Evolutionary conservation across 2,329 filamentous ascomycete species (phyloP).

Genomic region (Pestalotiopsis sp.): DNA sequence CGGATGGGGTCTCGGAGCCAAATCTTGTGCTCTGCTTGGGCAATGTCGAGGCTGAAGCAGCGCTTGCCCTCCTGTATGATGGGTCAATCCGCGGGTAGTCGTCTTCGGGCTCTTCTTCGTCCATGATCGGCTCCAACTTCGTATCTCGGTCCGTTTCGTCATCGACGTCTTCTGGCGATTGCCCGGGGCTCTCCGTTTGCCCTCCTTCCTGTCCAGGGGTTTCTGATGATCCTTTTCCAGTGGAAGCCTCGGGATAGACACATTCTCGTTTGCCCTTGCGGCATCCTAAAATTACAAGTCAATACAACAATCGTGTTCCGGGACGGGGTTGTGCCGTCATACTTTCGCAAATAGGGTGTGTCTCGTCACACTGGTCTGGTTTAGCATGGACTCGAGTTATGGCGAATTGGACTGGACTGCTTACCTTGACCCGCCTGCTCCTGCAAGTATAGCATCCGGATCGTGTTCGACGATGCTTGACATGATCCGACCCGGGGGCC

Average conservation of each 20-base stretch:
- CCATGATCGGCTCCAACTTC: constrained; percentile 55
- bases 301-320: constrained; percentile 1
- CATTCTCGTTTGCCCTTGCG: constrained; percentile 91
- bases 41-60: constrained; percentile 38
- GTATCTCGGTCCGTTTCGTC: constrained; percentile 43
- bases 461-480: constrained; percentile 90
- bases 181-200: constrained; percentile 52
- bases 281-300: constrained; percentile 64
- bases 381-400: constrained; percentile 27
- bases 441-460: constrained; percentile 95
- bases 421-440: constrained; percentile 80
- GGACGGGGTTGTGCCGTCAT: constrained; percentile 31
- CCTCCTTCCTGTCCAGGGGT: constrained; percentile 40
- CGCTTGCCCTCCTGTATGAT: constrained; percentile 38
- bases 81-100: constrained; percentile 22
- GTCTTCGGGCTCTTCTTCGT: constrained; percentile 54
- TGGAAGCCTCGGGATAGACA: constrained; percentile 76
- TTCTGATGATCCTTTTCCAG: constrained; percentile 40
- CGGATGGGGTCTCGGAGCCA: constrained; percentile 56
- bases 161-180: constrained; percentile 57
- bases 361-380: constrained; percentile 80
- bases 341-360: constrained; percentile 83
- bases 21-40: constrained; percentile 42
- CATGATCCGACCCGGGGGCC: constrained; percentile 62
- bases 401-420: constrained; percentile 12